A percentile compares a stretch with the other conserved stretches of the same genome.
These are phyloP conservation scores for Trichoderma gracile DNA, from an alignment of 2,329 filamentous ascomycete species.

Conservation along the genomic window DNA sequence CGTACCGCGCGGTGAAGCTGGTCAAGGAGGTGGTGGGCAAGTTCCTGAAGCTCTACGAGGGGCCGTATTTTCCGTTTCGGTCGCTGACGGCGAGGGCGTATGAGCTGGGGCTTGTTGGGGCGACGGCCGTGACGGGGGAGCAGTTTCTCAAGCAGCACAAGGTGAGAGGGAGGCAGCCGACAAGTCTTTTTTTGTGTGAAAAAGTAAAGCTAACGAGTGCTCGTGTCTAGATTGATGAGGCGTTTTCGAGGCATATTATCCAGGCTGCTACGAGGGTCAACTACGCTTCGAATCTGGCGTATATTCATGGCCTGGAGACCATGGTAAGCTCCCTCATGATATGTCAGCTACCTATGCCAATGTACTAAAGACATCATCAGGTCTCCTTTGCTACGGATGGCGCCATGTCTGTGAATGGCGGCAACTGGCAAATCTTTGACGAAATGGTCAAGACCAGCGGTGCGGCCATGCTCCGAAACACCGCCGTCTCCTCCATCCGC, in stretches of 20 bases:
- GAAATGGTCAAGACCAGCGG: slow-evolving; percentile 69
- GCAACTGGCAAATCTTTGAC: slow-evolving; percentile 95
- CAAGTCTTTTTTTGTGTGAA: neutral
- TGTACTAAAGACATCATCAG: slow-evolving; percentile 31
- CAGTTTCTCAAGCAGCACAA: slow-evolving; percentile 69
- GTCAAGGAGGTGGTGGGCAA: slow-evolving; percentile 69
- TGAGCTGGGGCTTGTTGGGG: slow-evolving; percentile 65
- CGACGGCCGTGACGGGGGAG: slow-evolving; percentile 71
- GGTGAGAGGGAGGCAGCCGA: slow-evolving; percentile 35
- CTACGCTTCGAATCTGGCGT: slow-evolving; percentile 84
- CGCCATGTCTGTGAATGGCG: slow-evolving; percentile 74
- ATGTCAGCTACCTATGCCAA: no score
- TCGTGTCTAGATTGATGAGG: slow-evolving; percentile 53
- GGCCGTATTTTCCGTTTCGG: slow-evolving; percentile 79
- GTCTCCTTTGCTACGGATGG: slow-evolving; percentile 88
- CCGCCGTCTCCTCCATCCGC: slow-evolving; percentile 63
- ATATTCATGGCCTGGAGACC: slow-evolving; percentile 84
- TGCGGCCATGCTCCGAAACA: slow-evolving; percentile 64
- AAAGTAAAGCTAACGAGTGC: neutral
- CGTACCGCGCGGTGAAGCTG: slow-evolving; percentile 69
- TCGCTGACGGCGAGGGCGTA: slow-evolving; percentile 70
- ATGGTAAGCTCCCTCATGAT: slow-evolving; percentile 64
- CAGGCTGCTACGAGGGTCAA: slow-evolving; percentile 92
- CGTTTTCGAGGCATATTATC: slow-evolving; percentile 77
- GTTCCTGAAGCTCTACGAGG: slow-evolving; percentile 79